Evolutionary conservation across 805 yeast species (phyloP), one percentile per base, ranked within the genome.

Genomic region (Schizosaccharomyces lindneri): DNA sequence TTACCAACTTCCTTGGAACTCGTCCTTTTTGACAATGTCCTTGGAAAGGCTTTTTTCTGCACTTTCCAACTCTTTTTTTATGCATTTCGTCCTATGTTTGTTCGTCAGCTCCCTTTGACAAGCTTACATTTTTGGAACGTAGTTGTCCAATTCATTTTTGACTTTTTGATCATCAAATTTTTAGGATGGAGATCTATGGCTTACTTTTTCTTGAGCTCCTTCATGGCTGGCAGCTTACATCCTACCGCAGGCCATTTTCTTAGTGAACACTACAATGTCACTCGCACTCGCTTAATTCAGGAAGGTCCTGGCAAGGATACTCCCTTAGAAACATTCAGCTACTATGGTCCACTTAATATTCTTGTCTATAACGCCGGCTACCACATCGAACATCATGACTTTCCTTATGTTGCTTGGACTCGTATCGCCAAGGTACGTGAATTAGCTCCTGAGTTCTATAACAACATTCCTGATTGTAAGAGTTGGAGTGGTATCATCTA

Each of bases 241-340:
- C 97, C 97, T 32, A 82, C 87, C 64, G 95, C 96, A 0, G 97
- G 96, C 24, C 97, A 88, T 73, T 88, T 88, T 72, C 86, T 88
- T 65, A 90, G 95, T n/a, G 97, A 88, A 70, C 97, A 88, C 70
- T 67, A 65, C 15, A 21, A 48, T 46, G 36, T 55, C 55, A 11
- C 66, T 66, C 27, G 59, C 59, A 61, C 60, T 61, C 65, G 67
- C 59, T 69, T 67, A 9, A 69, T 69, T 36, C 70, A 70, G 59
- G 62, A 59, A 59, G 62, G 64, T 19, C 64, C 63, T 19, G 64
- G 63, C 39, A 65, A 70, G 2, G 81, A 84, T 19, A 65, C 65
- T 5, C 89, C 90, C 0, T 73, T 79, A 7, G 97, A 88, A 69
- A 88, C 97, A 0, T 88, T 82, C 69, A 84, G 94, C 6, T 88